These are phyloP conservation scores for Chondrus crispus DNA, from an alignment of 23 red algal genomes.

Conservation along the genomic window DNA sequence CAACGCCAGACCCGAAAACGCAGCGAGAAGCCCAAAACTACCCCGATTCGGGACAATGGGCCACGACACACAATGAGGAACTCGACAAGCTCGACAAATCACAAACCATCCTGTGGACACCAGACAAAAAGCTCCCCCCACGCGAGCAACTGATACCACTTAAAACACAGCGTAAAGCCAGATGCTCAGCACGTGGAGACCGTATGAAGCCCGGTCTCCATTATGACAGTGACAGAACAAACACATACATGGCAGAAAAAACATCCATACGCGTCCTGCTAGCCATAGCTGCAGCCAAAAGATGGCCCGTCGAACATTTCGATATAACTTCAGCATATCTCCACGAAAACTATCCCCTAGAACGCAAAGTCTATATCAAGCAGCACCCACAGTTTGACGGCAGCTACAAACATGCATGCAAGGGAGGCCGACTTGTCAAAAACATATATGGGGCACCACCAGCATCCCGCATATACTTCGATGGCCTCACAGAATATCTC, in stretches of 20 bases:
- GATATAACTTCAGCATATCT: slow-evolving; percentile 17
- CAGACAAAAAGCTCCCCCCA: not conserved
- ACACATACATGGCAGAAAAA: not conserved
- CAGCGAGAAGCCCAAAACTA: not conserved
- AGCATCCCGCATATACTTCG: not conserved
- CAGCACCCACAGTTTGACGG: not conserved
- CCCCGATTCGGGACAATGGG: not conserved
- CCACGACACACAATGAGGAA: not conserved
- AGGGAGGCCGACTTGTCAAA: not conserved
- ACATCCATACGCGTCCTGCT: not conserved
- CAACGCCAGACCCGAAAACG: not conserved
- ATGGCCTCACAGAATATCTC: not conserved
- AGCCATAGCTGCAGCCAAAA: not conserved
- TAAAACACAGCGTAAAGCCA: not conserved
- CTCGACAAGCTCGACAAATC: slow-evolving; percentile 11
- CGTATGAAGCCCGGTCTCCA: not conserved
- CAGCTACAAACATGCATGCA: not conserved
- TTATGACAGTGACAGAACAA: not conserved
- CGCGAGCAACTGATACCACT: not conserved
- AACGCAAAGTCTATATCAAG: not conserved
- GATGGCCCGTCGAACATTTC: not conserved
- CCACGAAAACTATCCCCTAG: not conserved
- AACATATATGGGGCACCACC: slow-evolving; percentile 4
- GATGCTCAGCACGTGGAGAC: not conserved
- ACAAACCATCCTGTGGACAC: not conserved